Conservation (phyloP, 78 protist species). For the Emiliania huxleyi region DNA sequence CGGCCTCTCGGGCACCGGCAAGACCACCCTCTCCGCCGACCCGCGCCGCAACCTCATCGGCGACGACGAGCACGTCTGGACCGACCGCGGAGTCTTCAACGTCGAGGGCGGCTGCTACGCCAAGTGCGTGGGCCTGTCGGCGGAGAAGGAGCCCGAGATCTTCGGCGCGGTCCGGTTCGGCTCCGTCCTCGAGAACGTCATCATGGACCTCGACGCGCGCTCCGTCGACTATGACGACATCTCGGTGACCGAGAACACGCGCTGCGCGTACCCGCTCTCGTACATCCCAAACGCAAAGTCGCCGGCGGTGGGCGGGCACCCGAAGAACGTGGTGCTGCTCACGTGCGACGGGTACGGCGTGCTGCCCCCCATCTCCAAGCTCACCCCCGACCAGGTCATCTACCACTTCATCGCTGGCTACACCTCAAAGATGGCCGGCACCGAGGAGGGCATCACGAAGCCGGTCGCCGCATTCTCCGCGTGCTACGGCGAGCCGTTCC, state of each 20-base stretch:
- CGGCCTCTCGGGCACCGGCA: conserved; percentile 96
- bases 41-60: conserved; percentile 88
- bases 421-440: conserved; percentile 95
- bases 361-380: conserved; percentile 90
- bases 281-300: conserved; percentile 81
- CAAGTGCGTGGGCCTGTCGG: conserved; percentile 81
- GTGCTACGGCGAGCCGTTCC: conserved; percentile 94
- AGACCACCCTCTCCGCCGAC: conserved; percentile 96
- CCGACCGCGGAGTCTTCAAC: conserved; percentile 85
- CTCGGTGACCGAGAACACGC: conserved; percentile 90
- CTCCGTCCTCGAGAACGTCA: conserved; percentile 89
- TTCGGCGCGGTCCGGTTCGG: conserved; percentile 86
- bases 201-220: conserved; percentile 63
- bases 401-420: conserved; percentile 94
- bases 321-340: conserved; percentile 89
- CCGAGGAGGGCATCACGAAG: conserved; percentile 91
- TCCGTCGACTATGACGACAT: conserved; percentile 70
- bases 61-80: conserved; percentile 98
- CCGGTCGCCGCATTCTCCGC: conserved; percentile 93
- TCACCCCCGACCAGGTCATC: conserved; percentile 63
- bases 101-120: conserved; percentile 98
- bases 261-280: conserved; percentile 90
- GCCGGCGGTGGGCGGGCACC: conserved; percentile 80
- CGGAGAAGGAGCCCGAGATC: conserved; percentile 92
- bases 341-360: conserved; percentile 97